phyloP scores from a whole-genome alignment of 768 basidiomycete species.

The Xerocomus potaroensis region DNA sequence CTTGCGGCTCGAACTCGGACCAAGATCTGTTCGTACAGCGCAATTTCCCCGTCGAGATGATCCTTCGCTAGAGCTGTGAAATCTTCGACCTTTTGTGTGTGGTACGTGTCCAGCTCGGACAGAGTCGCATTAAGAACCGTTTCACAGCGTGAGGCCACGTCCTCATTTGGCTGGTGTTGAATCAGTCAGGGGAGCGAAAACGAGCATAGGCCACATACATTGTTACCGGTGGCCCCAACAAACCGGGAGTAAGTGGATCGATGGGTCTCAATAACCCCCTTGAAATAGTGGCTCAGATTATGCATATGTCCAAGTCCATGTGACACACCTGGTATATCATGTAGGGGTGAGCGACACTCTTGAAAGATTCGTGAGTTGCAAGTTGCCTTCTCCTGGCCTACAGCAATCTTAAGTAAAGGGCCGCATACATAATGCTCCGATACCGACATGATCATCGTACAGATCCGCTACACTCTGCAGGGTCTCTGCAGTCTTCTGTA shows the following conservation, averaged over 20 bases:
- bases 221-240: slow-evolving; percentile 43
- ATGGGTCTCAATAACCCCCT: slow-evolving; percentile 77
- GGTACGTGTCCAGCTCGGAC: slow-evolving; percentile 83
- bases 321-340: slow-evolving; percentile 58
- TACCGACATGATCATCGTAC: slow-evolving; percentile 71
- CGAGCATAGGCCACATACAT: slow-evolving; percentile 11
- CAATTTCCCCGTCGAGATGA: slow-evolving; percentile 77
- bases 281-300: background rate
- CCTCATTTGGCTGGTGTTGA: slow-evolving; percentile 50
- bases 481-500: slow-evolving; percentile 71
- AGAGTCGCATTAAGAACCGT: slow-evolving; percentile 85
- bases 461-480: slow-evolving; percentile 72
- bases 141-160: slow-evolving; percentile 72
- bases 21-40: slow-evolving; percentile 68
- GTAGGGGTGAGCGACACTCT: slow-evolving; percentile 73
- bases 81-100: slow-evolving; percentile 69
- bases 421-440: background rate
- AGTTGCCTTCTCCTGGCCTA: slow-evolving; percentile 74
- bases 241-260: slow-evolving; percentile 64
- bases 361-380: slow-evolving; percentile 70
- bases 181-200: slow-evolving; percentile 1
- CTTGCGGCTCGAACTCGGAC: slow-evolving; percentile 56
- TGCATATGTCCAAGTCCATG: background rate
- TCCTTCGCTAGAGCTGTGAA: slow-evolving; percentile 55
- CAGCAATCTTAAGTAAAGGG: slow-evolving; percentile 2